Percentiles rank a stretch among this genome's conserved stretches.
phyloP scores from a whole-genome alignment of 106 monocot species.

The Narthecium ossifragum region DNA sequence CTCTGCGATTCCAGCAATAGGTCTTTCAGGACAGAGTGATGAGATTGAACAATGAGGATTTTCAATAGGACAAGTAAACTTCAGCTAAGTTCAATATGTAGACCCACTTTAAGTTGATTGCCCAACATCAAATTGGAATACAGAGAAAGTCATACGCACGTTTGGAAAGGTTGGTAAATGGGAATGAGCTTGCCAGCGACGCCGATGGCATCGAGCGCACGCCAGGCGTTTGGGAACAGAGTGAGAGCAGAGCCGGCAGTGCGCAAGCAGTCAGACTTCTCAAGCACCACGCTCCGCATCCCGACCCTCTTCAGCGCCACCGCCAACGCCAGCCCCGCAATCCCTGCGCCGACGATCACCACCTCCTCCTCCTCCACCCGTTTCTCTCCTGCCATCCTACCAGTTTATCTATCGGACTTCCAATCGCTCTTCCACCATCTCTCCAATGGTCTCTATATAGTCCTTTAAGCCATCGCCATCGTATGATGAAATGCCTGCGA shows the following conservation, averaged over 20 bases:
- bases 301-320: slow-evolving; percentile 28
- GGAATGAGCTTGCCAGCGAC: slow-evolving; percentile 29
- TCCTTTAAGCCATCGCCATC: too few relatives aligned
- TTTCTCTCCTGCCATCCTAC: too few relatives aligned
- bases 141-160: background rate
- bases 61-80: background rate
- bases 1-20: too few relatives aligned
- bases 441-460: too few relatives aligned
- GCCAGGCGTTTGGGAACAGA: slow-evolving; percentile 51
- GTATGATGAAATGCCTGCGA: too few relatives aligned
- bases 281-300: slow-evolving; percentile 32
- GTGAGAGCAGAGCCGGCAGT: slow-evolving; percentile 26
- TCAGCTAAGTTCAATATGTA: too few relatives aligned
- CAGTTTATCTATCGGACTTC: too few relatives aligned
- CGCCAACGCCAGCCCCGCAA: slow-evolving; percentile 42
- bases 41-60: too few relatives aligned
- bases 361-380: too few relatives aligned
- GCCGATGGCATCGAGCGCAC: slow-evolving; percentile 43
- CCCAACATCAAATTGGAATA: background rate
- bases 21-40: too few relatives aligned
- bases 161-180: slow-evolving; percentile 7
- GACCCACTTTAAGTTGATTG: too few relatives aligned
- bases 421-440: too few relatives aligned
- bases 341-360: slow-evolving; percentile 51
- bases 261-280: slow-evolving; percentile 21